These are phyloP conservation scores for Alternaria longipes DNA, from an alignment of 2,329 filamentous ascomycete genomes.

Conservation along the genomic window DNA sequence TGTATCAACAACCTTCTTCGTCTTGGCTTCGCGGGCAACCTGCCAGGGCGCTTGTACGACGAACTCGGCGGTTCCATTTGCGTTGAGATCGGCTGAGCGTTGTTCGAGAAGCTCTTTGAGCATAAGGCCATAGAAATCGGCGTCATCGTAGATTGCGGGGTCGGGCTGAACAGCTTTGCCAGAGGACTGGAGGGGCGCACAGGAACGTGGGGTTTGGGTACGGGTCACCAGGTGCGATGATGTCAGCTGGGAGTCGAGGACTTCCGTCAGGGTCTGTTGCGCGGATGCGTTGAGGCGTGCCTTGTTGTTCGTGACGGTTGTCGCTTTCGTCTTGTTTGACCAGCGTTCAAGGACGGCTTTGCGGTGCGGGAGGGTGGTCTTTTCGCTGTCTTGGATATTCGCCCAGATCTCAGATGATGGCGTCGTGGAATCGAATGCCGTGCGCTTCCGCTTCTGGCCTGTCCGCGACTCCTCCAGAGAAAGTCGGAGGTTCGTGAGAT, in stretches of 20 bases:
- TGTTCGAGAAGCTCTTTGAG: conserved; percentile 94
- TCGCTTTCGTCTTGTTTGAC: conserved; percentile 78
- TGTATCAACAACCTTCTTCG: conserved; percentile 85
- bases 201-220: conserved; percentile 76
- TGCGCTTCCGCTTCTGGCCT: conserved; percentile 68
- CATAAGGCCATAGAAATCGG: conserved; percentile 91
- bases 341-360: conserved; percentile 85
- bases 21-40: conserved; percentile 80
- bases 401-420: conserved; percentile 75
- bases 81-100: conserved; percentile 71
- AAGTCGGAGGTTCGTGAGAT: conserved; percentile 74
- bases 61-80: conserved; percentile 58
- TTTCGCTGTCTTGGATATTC: conserved; percentile 73
- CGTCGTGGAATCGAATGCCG: conserved; percentile 62
- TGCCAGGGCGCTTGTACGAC: conserved; percentile 62
- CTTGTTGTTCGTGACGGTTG: conserved; percentile 61
- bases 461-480: conserved; percentile 64
- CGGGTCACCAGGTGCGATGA: conserved; percentile 74
- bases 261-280: conserved; percentile 71
- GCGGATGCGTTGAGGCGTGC: conserved; percentile 67
- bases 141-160: conserved; percentile 82
- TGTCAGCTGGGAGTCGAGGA: conserved; percentile 74
- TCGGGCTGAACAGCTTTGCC: conserved; percentile 34
- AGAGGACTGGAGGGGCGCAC: conserved; percentile 73
- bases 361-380: conserved; percentile 66